Evolutionary conservation across 495 filamentous ascomycete genomes (phyloP), one percentile per base, ranked within the genome.

Genomic region (Aspergillus panamensis): DNA sequence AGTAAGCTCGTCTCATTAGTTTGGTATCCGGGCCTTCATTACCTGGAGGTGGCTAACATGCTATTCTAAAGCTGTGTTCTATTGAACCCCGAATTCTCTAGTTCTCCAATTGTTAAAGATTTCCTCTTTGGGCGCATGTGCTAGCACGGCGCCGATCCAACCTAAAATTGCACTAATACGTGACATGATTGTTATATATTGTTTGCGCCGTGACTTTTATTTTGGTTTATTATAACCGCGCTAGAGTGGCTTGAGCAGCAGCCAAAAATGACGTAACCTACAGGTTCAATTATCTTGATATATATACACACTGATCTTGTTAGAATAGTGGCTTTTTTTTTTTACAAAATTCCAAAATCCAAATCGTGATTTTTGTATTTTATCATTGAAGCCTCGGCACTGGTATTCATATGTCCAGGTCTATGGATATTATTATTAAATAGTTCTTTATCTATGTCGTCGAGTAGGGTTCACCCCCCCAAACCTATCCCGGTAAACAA

Each of bases 61-160:
- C 16, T 19, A 21, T 45, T 8, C 42, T 58, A 14, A 60, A 87
- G 84, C 57, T 87, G 84, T 67, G 73, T 88, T 21, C 73, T 89
- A 20, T 66, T 89, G 7, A 89, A 89, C 64, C 86, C 86, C 0
- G 86, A 88, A 63, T 87, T 88, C 66, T 80, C 86, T 40, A 82
- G 82, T 42, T 83, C 83, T 16, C 84, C 85, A 8, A 76, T 88
- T 19, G 80, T 87, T n/a, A 87, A 87, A 63, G 84, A 88, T 43
- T 89, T 88, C 63, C 72, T 88, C n/a, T 83, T 88, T 59, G 75
- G 70, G 31, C 69, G 70, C 20, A 61, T 73, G 44, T 75, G 66
- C 48, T 72, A 65, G 33, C 39, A 21, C 42, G 16, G 13, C 8
- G 37, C 37, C n/a, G 25, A 31, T 14, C 6, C 8, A 47, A 59